A percentile compares a stretch with the other conserved stretches of the same genome.
Evolutionary conservation across 305 asterid species (phyloP).

Genomic region (Nicotiana rustica): DNA sequence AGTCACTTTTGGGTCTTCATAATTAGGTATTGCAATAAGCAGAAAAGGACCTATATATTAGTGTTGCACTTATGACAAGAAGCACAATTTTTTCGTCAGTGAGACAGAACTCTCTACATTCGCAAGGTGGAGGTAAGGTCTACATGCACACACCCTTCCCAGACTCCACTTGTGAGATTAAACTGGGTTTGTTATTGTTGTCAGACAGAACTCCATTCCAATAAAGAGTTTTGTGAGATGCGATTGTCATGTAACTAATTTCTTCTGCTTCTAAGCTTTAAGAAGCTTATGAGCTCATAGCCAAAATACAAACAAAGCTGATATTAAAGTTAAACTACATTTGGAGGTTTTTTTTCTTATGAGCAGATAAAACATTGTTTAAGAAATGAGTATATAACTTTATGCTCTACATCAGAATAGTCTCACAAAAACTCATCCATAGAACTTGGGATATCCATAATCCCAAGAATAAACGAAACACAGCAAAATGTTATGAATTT

Average conservation of each 20-base stretch:
- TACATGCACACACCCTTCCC: no score
- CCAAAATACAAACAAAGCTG: not conserved
- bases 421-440: conserved; percentile 15
- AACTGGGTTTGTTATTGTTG: no score
- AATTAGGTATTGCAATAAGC: conserved; percentile 20
- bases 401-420: not conserved
- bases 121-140: no score
- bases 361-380: not conserved
- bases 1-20: not conserved
- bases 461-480: not conserved
- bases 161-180: no score
- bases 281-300: not conserved
- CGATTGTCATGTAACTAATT: not conserved
- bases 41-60: not conserved
- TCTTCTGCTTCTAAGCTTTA: conserved; percentile 19
- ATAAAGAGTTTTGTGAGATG: not conserved
- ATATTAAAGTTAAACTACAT: not conserved
- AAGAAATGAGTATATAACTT: not conserved
- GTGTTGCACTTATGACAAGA: not conserved
- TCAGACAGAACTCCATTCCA: conserved; percentile 16
- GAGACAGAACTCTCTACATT: not conserved
- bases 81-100: not conserved
- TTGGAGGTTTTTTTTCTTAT: not conserved
- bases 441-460: not conserved
- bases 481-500: not conserved